Percentiles rank a stretch among this genome's conserved stretches.
These are phyloP conservation scores for Apophysomyces sp. DNA, from an alignment of 371 early-diverging fungal genomes.

Conservation along the genomic window DNA sequence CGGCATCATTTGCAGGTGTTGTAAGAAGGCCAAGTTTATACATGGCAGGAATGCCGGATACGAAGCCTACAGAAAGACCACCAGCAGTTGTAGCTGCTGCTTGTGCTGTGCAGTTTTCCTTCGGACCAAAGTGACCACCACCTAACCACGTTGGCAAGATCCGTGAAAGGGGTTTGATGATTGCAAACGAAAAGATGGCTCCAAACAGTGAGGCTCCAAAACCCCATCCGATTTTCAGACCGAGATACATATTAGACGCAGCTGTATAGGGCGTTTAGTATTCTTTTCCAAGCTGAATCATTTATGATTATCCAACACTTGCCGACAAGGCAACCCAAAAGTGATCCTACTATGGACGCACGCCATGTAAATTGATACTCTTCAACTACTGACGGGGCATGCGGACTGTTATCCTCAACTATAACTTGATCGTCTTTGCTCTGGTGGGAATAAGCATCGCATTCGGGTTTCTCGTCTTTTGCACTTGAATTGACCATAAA, in stretches of 20 bases:
- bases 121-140: slow-evolving; percentile 66
- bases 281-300: background rate
- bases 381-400: background rate
- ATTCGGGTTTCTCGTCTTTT: background rate
- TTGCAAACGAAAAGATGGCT: slow-evolving; percentile 68
- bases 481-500: background rate
- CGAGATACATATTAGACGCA: slow-evolving; percentile 75
- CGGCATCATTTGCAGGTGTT: slow-evolving; percentile 48
- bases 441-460: background rate
- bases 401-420: background rate
- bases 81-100: slow-evolving; percentile 72
- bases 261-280: slow-evolving; percentile 35
- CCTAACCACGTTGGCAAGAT: slow-evolving; percentile 42
- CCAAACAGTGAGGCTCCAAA: slow-evolving; percentile 75
- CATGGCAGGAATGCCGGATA: slow-evolving; percentile 70
- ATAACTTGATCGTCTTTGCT: background rate
- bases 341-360: slow-evolving; percentile 52
- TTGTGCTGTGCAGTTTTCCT: slow-evolving; percentile 69
- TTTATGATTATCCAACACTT: too few relatives aligned
- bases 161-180: slow-evolving; percentile 58
- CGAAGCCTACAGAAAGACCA: slow-evolving; percentile 64
- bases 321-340: slow-evolving; percentile 49
- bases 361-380: slow-evolving; percentile 42
- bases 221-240: slow-evolving; percentile 71
- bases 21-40: slow-evolving; percentile 62